phyloP scores from a whole-genome alignment of 805 yeast species.

The Candida dendrica region DNA sequence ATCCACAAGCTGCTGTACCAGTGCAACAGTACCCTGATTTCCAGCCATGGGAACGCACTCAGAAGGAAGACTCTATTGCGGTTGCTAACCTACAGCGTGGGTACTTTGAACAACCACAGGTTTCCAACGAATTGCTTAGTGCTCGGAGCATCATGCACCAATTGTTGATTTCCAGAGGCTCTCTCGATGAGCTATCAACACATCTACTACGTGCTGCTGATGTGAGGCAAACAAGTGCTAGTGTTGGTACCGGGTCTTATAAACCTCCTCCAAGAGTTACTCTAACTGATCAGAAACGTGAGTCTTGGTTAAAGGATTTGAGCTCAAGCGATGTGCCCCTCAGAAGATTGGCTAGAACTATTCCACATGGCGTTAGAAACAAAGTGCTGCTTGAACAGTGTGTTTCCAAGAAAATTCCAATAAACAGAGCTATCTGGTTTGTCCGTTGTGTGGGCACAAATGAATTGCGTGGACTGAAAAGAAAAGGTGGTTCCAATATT shows the following conservation, averaged over 20 bases:
- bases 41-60: conserved; percentile 58
- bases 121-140: conserved; percentile 60
- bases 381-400: conserved; percentile 68
- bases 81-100: conserved; percentile 63
- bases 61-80: conserved; percentile 47
- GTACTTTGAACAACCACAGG: conserved; percentile 53
- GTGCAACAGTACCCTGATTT: conserved; percentile 55
- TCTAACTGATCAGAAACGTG: conserved; percentile 77
- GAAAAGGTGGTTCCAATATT: conserved; percentile 37
- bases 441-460: conserved; percentile 81
- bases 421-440: conserved; percentile 84
- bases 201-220: conserved; percentile 41
- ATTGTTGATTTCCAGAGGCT: conserved; percentile 18
- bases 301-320: conserved; percentile 77
- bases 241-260: conserved; percentile 45
- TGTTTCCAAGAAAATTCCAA: conserved; percentile 59
- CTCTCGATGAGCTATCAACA: conserved; percentile 41
- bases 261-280: conserved; percentile 88
- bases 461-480: conserved; percentile 53
- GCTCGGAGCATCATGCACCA: conserved; percentile 50
- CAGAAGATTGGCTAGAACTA: conserved; percentile 59
- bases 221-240: conserved; percentile 37
- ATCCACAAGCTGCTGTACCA: conserved; percentile 6
- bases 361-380: conserved; percentile 87
- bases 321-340: conserved; percentile 64